Percentiles rank a stretch among this genome's conserved stretches.
Evolutionary conservation across 2,329 filamentous ascomycete genomes (phyloP).

Genomic region (Penicillium sp.): DNA sequence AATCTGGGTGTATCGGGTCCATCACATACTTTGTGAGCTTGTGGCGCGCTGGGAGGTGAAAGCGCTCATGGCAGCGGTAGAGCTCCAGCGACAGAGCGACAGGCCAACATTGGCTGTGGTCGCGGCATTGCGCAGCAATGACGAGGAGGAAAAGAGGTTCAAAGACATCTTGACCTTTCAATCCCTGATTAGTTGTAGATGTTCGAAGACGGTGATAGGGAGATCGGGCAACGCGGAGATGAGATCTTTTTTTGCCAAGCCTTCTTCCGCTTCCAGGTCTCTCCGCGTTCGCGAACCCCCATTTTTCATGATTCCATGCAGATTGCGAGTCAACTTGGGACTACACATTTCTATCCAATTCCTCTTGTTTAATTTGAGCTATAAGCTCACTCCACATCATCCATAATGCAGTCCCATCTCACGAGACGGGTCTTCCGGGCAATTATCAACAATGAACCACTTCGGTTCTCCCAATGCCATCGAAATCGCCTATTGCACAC

Average conservation of each 20-base stretch:
- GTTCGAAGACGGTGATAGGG: conserved; percentile 1
- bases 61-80: conserved; percentile 29
- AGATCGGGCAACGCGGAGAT: conserved; percentile 17
- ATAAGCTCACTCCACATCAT: not conserved
- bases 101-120: conserved; percentile 19
- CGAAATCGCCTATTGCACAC: conserved; percentile 32
- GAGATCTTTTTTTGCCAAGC: conserved; percentile 36
- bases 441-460: conserved; percentile 46
- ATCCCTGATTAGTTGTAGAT: not conserved
- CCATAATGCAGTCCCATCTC: conserved; percentile 45
- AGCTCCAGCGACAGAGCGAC: conserved; percentile 35
- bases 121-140: conserved; percentile 25
- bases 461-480: conserved; percentile 40
- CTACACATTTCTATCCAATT: not conserved
- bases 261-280: conserved; percentile 21
- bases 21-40: conserved; percentile 21
- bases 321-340: not conserved
- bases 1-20: not conserved
- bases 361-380: not conserved
- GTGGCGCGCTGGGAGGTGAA: conserved; percentile 26
- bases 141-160: conserved; percentile 28
- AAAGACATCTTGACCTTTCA: conserved; percentile 27
- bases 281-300: conserved; percentile 24
- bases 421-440: conserved; percentile 46
- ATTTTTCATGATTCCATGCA: not conserved